Evolutionary conservation across 2,329 filamentous ascomycete genomes (phyloP).

Genomic region (Dothidotthia symphoricarpi): DNA sequence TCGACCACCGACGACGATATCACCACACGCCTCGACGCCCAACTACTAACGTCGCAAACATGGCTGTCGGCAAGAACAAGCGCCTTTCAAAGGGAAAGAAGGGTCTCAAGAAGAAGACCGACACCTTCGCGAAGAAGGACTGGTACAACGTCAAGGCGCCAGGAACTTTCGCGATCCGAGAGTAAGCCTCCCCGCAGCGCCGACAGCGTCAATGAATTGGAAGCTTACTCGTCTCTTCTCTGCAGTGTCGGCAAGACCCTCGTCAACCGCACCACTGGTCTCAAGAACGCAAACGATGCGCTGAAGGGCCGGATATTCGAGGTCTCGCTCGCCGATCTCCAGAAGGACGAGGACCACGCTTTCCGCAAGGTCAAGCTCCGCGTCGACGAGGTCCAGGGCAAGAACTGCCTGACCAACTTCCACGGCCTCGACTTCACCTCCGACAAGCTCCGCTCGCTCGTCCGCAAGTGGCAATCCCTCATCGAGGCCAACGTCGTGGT

Average conservation of each 20-base stretch:
- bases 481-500: conserved; percentile 99
- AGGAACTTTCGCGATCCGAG: conserved; percentile 90
- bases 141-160: conserved; percentile 99
- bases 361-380: conserved; percentile 99
- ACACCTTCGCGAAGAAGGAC: conserved; percentile 98
- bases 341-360: conserved; percentile 99
- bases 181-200: conserved; percentile 63
- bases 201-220: conserved; percentile 18
- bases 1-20: conserved; percentile 26
- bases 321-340: conserved; percentile 96
- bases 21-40: conserved; percentile 32
- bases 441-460: conserved; percentile 98
- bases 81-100: conserved; percentile 99
- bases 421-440: conserved; percentile 99
- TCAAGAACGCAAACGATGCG: conserved; percentile 99
- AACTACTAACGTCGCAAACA: conserved; percentile 59
- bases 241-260: conserved; percentile 97
- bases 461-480: conserved; percentile 99
- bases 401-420: conserved; percentile 99
- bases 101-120: conserved; percentile 99
- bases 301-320: conserved; percentile 99
- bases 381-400: conserved; percentile 98
- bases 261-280: conserved; percentile 98
- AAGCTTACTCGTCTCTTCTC: conserved; percentile 28
- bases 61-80: conserved; percentile 98